A percentile compares a stretch with the other conserved stretches of the same genome.
phyloP scores from a whole-genome alignment of 2,329 filamentous ascomycete genomes.

The Verticillium nubilum region DNA sequence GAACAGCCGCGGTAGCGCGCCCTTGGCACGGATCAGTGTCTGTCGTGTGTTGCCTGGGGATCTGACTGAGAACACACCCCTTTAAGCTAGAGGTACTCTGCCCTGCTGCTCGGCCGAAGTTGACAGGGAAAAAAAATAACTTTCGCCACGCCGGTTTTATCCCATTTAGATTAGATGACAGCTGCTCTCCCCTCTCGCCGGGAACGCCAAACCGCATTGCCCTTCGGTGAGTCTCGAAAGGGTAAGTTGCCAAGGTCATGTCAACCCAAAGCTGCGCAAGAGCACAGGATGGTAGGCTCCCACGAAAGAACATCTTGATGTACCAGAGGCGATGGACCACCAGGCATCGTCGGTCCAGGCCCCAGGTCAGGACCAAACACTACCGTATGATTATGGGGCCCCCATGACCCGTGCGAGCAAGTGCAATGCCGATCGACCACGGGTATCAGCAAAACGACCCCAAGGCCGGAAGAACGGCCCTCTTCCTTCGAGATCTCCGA shows the following conservation, averaged over 20 bases:
- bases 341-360: too few species aligned
- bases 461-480: background rate
- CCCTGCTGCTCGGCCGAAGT: too few species aligned
- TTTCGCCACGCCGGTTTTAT: background rate
- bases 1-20: background rate
- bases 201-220: background rate
- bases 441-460: background rate
- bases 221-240: background rate
- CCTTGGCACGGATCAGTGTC: background rate
- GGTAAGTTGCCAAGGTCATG: background rate
- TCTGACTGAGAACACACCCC: too few species aligned
- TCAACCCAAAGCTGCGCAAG: too few species aligned
- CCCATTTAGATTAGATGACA: background rate
- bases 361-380: background rate
- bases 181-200: background rate
- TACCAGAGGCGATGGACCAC: too few species aligned
- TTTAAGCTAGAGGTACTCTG: too few species aligned
- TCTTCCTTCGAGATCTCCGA: background rate
- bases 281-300: too few species aligned
- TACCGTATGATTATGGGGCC: background rate
- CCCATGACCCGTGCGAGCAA: background rate
- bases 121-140: background rate
- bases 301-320: too few species aligned
- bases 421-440: background rate
- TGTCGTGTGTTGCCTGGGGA: background rate